Base-by-base conservation (phyloP, 805 yeast genomes). In the Wickerhamiella azymoides region DNA sequence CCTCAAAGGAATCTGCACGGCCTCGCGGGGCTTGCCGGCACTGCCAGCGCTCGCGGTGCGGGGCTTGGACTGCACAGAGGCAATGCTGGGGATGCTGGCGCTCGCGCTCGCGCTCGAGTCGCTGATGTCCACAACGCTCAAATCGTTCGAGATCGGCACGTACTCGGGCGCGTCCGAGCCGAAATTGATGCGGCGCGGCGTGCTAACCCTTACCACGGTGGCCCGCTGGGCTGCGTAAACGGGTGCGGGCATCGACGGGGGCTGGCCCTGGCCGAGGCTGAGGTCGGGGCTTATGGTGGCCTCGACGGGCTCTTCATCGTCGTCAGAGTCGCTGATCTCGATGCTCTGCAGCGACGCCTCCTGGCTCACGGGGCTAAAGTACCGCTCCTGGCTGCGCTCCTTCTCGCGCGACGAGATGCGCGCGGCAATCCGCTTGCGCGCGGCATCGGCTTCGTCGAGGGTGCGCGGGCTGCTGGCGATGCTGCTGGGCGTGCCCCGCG, bases 161-260 rank as follows among this genome's bases (percentile, higher is more conserved):
- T 14, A 19, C 39, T 41, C 21, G n/a, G 30, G 30, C 25, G 17
- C 43, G n/a, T 42, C 45, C 7, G 40, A 21, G 25, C 37, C 27
- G 21, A 43, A 36, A 9, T 43, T 43, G 39, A 30, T 27, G 11
- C 46, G 46, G 27, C 36, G 37, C 24, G 46, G 46, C 35, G 33
- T 43, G 19, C 38, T 43, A 16, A 43, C 46, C 8, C 33, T 37
- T n/a, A 43, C 46, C 10, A 43, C 45, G 17, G 45, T 42, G 10
- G 45, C 45, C 3, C 24, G 21, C 19, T 42, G 32, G 13, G 45
- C 16, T n/a, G 27, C 28, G 16, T 30, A 35, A 3, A 27, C 40
- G 4, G 45, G 45, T 6, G 45, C 36, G 10, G 45, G 45, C 7
- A 42, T 42, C 13, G 40, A n/a, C 5, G 45, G 45, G 3, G 45